Percentiles rank a stretch among this genome's conserved stretches.
phyloP scores from a whole-genome alignment of 2,329 filamentous ascomycete species.

The Curvularia spicifera region DNA sequence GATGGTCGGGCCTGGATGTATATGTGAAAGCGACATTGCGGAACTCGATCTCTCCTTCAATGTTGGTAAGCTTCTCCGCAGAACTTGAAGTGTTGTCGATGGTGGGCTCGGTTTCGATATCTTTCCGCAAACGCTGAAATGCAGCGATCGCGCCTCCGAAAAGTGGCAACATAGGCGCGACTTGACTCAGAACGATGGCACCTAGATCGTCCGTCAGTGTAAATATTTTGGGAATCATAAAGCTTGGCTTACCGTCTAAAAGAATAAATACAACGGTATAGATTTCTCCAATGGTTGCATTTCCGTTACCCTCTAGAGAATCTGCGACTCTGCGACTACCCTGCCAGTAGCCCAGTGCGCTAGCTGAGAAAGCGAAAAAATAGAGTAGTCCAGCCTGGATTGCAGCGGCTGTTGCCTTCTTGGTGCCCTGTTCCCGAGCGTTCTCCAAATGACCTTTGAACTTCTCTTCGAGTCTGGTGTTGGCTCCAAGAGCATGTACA shows the following conservation, averaged over 20 bases:
- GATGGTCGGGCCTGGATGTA: slow-evolving; percentile 49
- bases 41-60: slow-evolving; percentile 58
- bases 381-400: slow-evolving; percentile 67
- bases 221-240: neutral
- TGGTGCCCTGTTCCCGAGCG: slow-evolving; percentile 61
- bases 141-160: slow-evolving; percentile 60
- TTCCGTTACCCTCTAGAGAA: slow-evolving; percentile 45
- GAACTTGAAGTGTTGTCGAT: slow-evolving; percentile 48
- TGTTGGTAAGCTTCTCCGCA: slow-evolving; percentile 30
- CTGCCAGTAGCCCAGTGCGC: slow-evolving; percentile 72
- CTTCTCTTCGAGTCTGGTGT: slow-evolving; percentile 63
- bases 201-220: slow-evolving; percentile 33
- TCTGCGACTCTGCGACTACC: slow-evolving; percentile 63
- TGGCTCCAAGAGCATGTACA: slow-evolving; percentile 69
- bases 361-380: slow-evolving; percentile 71
- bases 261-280: slow-evolving; percentile 64
- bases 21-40: slow-evolving; percentile 52
- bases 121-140: slow-evolving; percentile 64
- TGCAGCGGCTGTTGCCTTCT: slow-evolving; percentile 64
- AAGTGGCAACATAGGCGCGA: slow-evolving; percentile 58
- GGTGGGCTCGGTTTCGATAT: slow-evolving; percentile 59
- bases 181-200: slow-evolving; percentile 55
- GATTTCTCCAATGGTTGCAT: slow-evolving; percentile 54
- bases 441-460: slow-evolving; percentile 61
- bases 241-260: slow-evolving; percentile 53